Percentiles rank a stretch among this genome's conserved stretches.
Evolutionary conservation across 1,139 yeast genomes (phyloP).

Genomic region (Saccharomycopsis hybrid): DNA sequence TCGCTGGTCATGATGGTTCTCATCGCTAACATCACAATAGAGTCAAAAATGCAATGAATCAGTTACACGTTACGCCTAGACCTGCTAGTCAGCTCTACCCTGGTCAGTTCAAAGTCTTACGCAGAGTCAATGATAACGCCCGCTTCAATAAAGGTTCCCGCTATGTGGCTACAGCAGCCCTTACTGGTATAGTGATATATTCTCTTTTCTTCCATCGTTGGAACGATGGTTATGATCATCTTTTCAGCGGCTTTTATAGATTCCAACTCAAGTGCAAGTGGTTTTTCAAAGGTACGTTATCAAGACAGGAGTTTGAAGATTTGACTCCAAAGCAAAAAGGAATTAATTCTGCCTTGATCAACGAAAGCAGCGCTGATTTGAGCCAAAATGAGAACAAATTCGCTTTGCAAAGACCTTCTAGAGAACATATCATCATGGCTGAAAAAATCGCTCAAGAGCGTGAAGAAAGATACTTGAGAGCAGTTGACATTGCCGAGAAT

Average conservation of each 20-base stretch:
- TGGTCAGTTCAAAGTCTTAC: slow-evolving; percentile 69
- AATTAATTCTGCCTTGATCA: slow-evolving; percentile 24
- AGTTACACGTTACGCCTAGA: slow-evolving; percentile 71
- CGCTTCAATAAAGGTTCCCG: slow-evolving; percentile 51
- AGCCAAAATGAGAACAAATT: slow-evolving; percentile 34
- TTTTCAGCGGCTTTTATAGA: slow-evolving; percentile 63
- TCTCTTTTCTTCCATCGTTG: slow-evolving; percentile 72
- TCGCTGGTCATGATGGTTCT: too few relatives aligned
- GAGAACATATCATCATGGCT: slow-evolving; percentile 70
- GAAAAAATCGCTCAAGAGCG: slow-evolving; percentile 62
- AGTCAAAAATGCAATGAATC: slow-evolving; percentile 67
- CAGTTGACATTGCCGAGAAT: slow-evolving; percentile 40
- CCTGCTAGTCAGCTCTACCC: slow-evolving; percentile 71
- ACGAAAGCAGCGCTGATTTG: slow-evolving; percentile 13
- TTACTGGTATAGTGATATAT: slow-evolving; percentile 43
- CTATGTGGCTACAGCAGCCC: slow-evolving; percentile 43
- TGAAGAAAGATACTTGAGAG: slow-evolving; percentile 60
- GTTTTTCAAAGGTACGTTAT: slow-evolving; percentile 42
- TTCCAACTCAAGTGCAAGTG: slow-evolving; percentile 53
- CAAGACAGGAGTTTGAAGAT: slow-evolving; percentile 58
- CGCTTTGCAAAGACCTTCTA: slow-evolving; percentile 64
- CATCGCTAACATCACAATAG: slow-evolving; percentile 21
- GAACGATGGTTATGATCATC: slow-evolving; percentile 80
- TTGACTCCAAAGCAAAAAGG: slow-evolving; percentile 39
- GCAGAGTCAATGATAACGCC: slow-evolving; percentile 50